Evolutionary conservation across 108 stramenopile genomes (phyloP), one percentile per base, ranked within the genome.

Genomic region (Cyclotella kingstonii): DNA sequence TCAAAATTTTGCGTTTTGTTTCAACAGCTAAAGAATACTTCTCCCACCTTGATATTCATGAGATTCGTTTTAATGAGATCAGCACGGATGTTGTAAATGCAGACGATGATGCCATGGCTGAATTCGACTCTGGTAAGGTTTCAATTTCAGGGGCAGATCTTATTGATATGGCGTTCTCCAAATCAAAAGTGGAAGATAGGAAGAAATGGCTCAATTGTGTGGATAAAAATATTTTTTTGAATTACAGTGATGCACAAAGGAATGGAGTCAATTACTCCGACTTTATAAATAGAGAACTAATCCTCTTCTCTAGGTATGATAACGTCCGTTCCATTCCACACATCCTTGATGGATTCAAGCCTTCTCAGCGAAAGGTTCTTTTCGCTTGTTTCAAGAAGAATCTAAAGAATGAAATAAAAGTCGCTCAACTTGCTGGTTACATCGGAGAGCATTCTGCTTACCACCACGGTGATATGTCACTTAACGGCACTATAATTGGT

Each of bases 321-420:
- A 97, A 97, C 67, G 72, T 70, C 61, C 84, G 99, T 21, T 96
- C 95, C 4, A 96, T 99, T 50, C 95, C 97, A 10, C 82, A 85
- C 76, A 55, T 98, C 15, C 73, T 98, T 64, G 99, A 99, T 66
- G 99, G 99, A 0, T 87, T 99, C 60, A 99, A 99, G 79, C 98
- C 98, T 3, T 94, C 95, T 10, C 98, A 98, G 77, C 87, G 99
- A 21, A 99, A 99, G 81, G 96, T 99, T 4, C 80, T 99, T 12
- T 98, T 85, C 70, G 84, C 93, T 15, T 98, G 98, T 68, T 98
- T 99, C 91, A 98, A 98, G 81, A 86, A 97, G 35, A 98, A 98
- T 60, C 83, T 99, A 22, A 95, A 98, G 65, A 78, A 61, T 10
- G 99, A 99, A 62, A 96, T 99, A 55, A 99, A 99, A 81, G 98